Evolutionary conservation across 169 alveolate genomes (phyloP).

Genomic region (Plasmodium coatneyi): DNA sequence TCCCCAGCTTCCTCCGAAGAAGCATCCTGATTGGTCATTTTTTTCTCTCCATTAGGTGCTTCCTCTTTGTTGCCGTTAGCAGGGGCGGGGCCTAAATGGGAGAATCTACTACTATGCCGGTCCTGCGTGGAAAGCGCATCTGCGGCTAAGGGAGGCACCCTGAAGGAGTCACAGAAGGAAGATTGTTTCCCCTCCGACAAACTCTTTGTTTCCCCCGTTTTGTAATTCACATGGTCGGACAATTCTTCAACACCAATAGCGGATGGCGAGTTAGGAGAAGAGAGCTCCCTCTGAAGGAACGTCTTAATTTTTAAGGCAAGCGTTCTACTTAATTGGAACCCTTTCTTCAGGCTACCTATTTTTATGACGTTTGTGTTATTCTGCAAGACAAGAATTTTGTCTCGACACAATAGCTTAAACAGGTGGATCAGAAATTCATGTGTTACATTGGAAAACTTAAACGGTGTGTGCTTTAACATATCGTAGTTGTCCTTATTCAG

Average conservation of each 20-base stretch:
- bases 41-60: background rate
- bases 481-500: constrained; percentile 25
- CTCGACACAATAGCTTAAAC: constrained; percentile 17
- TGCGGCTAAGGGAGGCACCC: background rate
- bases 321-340: background rate
- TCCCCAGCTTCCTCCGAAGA: background rate
- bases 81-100: background rate
- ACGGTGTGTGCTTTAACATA: constrained; percentile 11
- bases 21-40: background rate
- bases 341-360: background rate
- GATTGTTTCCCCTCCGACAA: background rate
- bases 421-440: constrained; percentile 13
- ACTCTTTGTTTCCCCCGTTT: background rate
- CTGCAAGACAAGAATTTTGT: constrained; percentile 27
- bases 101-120: too few relatives aligned
- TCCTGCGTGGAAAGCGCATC: background rate
- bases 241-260: background rate
- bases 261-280: background rate
- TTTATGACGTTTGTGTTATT: constrained; percentile 28
- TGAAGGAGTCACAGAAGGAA: background rate
- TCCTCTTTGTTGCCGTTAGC: background rate
- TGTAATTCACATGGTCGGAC: background rate
- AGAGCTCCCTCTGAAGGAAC: background rate
- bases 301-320: background rate
- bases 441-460: constrained; percentile 11